These are phyloP conservation scores for Colletotrichum sp. DNA, from an alignment of 2,329 filamentous ascomycete genomes.

Conservation along the genomic window DNA sequence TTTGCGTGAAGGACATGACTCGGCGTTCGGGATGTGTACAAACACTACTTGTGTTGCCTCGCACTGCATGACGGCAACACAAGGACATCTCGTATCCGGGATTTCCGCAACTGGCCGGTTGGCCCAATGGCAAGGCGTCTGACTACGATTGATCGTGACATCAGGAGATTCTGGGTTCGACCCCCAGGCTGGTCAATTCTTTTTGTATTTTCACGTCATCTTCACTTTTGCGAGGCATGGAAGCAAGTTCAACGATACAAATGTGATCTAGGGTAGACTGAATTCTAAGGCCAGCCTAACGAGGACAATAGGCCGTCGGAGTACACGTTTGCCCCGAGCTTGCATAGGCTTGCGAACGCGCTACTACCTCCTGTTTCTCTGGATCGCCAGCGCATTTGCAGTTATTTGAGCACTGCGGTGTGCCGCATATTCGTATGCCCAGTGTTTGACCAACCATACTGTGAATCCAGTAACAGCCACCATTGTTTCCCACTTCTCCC, in stretches of 20 bases:
- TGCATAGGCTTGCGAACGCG: no score
- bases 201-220: neutral
- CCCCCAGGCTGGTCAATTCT: conserved; percentile 18
- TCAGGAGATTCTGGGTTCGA: conserved; percentile 23
- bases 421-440: no score
- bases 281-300: neutral
- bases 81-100: accelerated
- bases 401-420: no score
- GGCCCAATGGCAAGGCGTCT: conserved; percentile 49
- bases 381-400: no score
- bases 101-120: conserved; percentile 17
- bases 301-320: neutral
- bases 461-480: neutral
- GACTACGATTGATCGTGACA: conserved; percentile 36
- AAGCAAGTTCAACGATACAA: neutral
- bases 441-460: neutral
- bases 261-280: neutral
- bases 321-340: no score
- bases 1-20: neutral
- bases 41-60: neutral
- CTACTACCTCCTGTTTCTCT: no score
- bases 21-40: neutral
- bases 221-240: neutral
- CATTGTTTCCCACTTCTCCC: conserved; percentile 8
- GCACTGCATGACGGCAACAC: accelerated